phyloP scores from a whole-genome alignment of 2,329 filamentous ascomycete genomes.

The Fusarium albidum region DNA sequence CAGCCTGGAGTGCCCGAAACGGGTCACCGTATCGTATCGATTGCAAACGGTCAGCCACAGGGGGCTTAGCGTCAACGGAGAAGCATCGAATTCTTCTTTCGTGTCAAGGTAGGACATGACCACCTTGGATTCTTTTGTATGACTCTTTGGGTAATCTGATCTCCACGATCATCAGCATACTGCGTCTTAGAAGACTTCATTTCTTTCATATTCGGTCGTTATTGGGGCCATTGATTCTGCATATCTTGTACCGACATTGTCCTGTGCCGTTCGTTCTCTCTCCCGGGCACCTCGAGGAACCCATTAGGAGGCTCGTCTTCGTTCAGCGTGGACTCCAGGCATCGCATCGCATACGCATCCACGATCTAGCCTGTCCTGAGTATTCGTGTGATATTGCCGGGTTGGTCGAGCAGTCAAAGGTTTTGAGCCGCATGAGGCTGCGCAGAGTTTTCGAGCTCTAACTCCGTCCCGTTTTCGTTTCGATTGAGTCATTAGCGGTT shows the following conservation, averaged over 20 bases:
- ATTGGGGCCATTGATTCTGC: neutral
- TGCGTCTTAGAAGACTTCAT: too few species aligned
- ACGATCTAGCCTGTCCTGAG: too few species aligned
- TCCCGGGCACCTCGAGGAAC: too few species aligned
- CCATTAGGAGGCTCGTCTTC: too few species aligned
- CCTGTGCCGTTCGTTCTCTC: too few species aligned
- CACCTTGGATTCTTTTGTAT: slow-evolving; percentile 13
- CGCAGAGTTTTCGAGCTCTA: too few species aligned
- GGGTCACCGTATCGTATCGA: neutral
- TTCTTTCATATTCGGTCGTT: neutral
- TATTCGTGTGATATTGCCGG: too few species aligned
- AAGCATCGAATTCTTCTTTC: slow-evolving; percentile 31
- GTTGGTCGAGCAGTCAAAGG: too few species aligned
- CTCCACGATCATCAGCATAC: neutral
- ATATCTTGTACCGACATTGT: neutral
- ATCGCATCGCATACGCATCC: too few species aligned
- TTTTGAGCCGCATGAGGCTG: too few species aligned
- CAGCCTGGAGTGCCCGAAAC: neutral
- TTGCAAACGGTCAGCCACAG: slow-evolving; percentile 12
- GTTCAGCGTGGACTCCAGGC: too few species aligned
- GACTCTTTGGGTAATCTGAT: neutral
- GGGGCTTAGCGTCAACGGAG: slow-evolving; percentile 14
- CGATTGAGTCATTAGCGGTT: slow-evolving; percentile 8
- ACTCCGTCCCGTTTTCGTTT: too few species aligned
- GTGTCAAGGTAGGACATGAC: slow-evolving; percentile 24